phyloP scores from a whole-genome alignment of 192 early-diverging fungal species.

The Gigaspora rosea region DNA sequence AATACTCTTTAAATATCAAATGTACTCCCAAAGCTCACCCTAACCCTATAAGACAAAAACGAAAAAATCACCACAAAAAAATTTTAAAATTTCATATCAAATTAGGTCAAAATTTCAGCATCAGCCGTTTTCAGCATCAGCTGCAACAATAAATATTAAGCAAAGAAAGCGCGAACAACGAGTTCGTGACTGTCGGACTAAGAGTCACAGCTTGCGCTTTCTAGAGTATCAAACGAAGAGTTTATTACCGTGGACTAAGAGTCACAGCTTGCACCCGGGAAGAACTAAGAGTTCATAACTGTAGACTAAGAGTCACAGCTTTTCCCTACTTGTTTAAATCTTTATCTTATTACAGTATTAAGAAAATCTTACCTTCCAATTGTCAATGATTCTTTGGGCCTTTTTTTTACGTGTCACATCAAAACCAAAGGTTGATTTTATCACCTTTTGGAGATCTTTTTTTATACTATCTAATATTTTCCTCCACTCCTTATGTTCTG shows the following conservation, averaged over 20 bases:
- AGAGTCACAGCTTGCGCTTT: conserved; percentile 29
- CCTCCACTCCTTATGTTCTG: not conserved
- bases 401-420: conserved; percentile 16
- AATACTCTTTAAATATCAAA: no score
- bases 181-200: conserved; percentile 25
- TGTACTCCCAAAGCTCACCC: no score
- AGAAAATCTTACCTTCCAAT: conserved; percentile 28
- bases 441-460: not conserved
- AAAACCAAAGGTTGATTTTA: not conserved
- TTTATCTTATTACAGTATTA: conserved; percentile 17
- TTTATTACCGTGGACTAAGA: conserved; percentile 27
- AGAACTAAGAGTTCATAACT: conserved; percentile 30
- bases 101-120: no score
- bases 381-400: conserved; percentile 19
- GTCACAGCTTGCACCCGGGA: conserved; percentile 22
- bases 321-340: conserved; percentile 23
- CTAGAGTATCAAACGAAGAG: conserved; percentile 20
- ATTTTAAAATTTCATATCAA: no score
- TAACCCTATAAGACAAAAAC: no score
- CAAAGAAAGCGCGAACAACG: conserved; percentile 1
- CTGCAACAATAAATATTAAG: no score
- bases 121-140: no score
- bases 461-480: conserved; percentile 23
- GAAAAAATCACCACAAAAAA: no score
- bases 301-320: conserved; percentile 29